Percentiles rank a stretch among this genome's conserved stretches.
These are phyloP conservation scores for Syzygium jambos DNA, from an alignment of 345 rosid species.

Conservation along the genomic window DNA sequence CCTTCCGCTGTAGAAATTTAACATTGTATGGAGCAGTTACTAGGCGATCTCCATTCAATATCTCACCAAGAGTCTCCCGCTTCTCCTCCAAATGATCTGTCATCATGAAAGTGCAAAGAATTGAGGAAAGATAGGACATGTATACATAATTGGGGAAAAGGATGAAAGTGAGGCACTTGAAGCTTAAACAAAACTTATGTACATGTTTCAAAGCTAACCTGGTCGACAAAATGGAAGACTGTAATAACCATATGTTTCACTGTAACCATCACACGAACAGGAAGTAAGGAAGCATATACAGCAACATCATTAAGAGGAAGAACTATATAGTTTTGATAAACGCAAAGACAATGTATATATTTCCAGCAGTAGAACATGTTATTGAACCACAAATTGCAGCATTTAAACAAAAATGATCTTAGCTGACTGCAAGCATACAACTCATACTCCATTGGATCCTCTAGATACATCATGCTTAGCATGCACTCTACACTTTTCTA, in stretches of 20 bases:
- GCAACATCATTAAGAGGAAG: not conserved
- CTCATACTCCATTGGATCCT: not conserved
- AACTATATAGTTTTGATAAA: not conserved
- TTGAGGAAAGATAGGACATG: not conserved
- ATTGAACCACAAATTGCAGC: not conserved
- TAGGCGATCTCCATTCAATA: slow-evolving; percentile 77
- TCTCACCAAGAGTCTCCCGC: slow-evolving; percentile 83
- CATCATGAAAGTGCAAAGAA: not conserved
- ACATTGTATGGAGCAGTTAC: slow-evolving; percentile 77
- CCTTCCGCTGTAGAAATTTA: slow-evolving; percentile 56
- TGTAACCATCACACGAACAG: slow-evolving; percentile 5
- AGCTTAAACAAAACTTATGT: not conserved
- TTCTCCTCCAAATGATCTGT: slow-evolving; percentile 62
- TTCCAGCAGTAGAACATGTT: not conserved
- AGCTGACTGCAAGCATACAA: not conserved
- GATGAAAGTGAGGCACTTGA: not conserved
- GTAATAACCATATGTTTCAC: slow-evolving; percentile 74
- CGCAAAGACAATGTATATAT: not conserved
- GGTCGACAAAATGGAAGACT: slow-evolving; percentile 72
- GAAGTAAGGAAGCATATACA: not conserved
- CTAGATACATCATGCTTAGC: not conserved
- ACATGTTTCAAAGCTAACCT: slow-evolving; percentile 17
- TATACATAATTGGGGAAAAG: not conserved
- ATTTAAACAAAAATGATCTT: not conserved
- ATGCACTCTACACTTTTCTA: not conserved